Conservation (phyloP, 495 filamentous ascomycete species). For the Cudoniella acicularis region DNA sequence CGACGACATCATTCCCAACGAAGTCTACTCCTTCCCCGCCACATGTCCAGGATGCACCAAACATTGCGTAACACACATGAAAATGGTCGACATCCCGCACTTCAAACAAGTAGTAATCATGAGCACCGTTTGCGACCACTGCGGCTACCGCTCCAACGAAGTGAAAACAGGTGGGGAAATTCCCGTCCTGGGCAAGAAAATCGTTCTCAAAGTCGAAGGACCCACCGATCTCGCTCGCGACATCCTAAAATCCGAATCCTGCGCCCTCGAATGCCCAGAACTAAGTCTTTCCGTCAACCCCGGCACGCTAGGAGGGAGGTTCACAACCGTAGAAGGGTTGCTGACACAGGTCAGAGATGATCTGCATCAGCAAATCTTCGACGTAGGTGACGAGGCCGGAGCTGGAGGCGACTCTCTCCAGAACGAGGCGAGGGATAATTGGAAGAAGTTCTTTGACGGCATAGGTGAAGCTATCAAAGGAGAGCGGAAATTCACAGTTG, state of each 20-base stretch:
- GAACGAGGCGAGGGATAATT: slow-evolving; percentile 57
- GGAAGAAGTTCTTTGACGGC: slow-evolving; percentile 74
- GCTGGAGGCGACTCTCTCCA: slow-evolving; percentile 68
- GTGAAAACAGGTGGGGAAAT: slow-evolving; percentile 95
- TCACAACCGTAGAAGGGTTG: slow-evolving; percentile 94
- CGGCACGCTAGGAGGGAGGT: slow-evolving; percentile 91
- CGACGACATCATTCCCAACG: slow-evolving; percentile 79
- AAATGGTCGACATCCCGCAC: slow-evolving; percentile 92
- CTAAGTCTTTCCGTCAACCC: slow-evolving; percentile 79
- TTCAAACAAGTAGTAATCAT: slow-evolving; percentile 95
- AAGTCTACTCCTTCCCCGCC: slow-evolving; percentile 86
- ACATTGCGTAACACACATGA: slow-evolving; percentile 81
- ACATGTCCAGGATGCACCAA: slow-evolving; percentile 87
- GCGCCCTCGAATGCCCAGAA: slow-evolving; percentile 77
- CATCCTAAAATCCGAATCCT: slow-evolving; percentile 95
- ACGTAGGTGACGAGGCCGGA: slow-evolving; percentile 49
- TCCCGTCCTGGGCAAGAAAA: slow-evolving; percentile 79
- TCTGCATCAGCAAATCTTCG: slow-evolving; percentile 79
- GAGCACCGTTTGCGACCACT: slow-evolving; percentile 81
- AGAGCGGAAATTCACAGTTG: slow-evolving; percentile 76
- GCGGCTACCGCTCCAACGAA: slow-evolving; percentile 92
- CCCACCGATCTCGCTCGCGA: slow-evolving; percentile 81
- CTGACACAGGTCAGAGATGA: slow-evolving; percentile 92
- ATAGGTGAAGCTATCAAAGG: slow-evolving; percentile 77
- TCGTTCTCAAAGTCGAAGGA: slow-evolving; percentile 70